A percentile compares a stretch with the other conserved stretches of the same genome.
Evolutionary conservation across 2,329 filamentous ascomycete species (phyloP).

Genomic region (Endoconidiophora polonica): DNA sequence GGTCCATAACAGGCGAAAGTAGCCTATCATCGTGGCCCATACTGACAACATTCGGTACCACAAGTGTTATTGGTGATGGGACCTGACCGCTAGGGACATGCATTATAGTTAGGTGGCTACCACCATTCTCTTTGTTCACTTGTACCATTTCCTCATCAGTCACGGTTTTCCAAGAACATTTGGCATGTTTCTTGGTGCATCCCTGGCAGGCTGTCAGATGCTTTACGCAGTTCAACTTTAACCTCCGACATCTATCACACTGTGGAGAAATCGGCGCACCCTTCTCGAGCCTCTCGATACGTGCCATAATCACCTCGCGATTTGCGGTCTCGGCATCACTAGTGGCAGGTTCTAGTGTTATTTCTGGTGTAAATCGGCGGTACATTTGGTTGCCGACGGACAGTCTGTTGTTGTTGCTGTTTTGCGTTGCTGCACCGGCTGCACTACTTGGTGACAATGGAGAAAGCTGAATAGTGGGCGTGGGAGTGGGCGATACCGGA

Average conservation of each 20-base stretch:
- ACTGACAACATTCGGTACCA: constrained; percentile 3
- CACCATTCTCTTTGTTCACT: constrained; percentile 7
- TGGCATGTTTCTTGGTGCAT: constrained; percentile 80
- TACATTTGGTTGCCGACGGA: constrained; percentile 6
- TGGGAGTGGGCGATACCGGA: constrained; percentile 10
- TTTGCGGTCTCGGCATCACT: constrained; percentile 15
- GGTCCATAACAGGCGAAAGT: constrained; percentile 10
- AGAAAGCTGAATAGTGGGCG: constrained; percentile 7
- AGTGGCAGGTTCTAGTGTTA: constrained; percentile 7
- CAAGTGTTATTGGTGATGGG: constrained; percentile 7
- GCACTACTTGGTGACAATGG: constrained; percentile 2
- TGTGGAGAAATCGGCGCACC: constrained; percentile 65
- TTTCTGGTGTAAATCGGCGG: constrained; percentile 9
- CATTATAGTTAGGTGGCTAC: background rate
- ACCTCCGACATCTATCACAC: constrained; percentile 65
- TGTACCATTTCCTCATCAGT: constrained; percentile 45
- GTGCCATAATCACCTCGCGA: constrained; percentile 47
- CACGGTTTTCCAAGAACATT: constrained; percentile 74
- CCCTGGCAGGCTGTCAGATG: constrained; percentile 74
- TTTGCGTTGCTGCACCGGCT: background rate
- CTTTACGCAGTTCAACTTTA: constrained; percentile 70
- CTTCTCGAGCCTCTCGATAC: constrained; percentile 58
- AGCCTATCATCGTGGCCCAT: constrained; percentile 10
- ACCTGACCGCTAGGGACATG: background rate
- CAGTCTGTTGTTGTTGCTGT: constrained; percentile 6